A percentile compares a stretch with the other conserved stretches of the same genome.
phyloP scores from a whole-genome alignment of 805 yeast genomes.

The Metschnikowia shivogae region DNA sequence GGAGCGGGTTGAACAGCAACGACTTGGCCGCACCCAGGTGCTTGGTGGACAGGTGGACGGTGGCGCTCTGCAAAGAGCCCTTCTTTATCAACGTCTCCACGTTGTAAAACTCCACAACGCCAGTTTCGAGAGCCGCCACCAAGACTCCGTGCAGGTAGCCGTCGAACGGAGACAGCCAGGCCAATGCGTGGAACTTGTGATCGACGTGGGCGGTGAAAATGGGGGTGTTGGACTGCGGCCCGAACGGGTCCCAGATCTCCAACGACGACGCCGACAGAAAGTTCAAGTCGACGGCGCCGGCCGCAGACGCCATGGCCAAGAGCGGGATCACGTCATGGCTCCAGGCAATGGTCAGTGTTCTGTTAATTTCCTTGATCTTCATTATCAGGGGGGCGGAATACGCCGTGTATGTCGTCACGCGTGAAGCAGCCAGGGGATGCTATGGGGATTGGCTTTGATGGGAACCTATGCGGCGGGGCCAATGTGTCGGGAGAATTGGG shows the following conservation, averaged over 20 bases:
- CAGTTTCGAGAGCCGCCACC: conserved; percentile 89
- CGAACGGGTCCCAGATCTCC: conserved; percentile 72
- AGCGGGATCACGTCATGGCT: conserved; percentile 70
- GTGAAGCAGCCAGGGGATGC: background rate
- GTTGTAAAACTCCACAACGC: conserved; percentile 76
- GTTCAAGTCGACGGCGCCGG: conserved; percentile 90
- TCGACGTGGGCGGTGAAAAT: conserved; percentile 34
- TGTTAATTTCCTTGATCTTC: conserved; percentile 74
- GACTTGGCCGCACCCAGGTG: conserved; percentile 71
- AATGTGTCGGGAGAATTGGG: conserved; percentile 2
- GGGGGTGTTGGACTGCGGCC: conserved; percentile 29
- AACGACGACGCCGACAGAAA: conserved; percentile 76
- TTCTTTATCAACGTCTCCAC: conserved; percentile 46
- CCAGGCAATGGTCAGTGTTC: conserved; percentile 97
- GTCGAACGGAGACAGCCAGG: conserved; percentile 67
- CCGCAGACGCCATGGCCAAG: conserved; percentile 88
- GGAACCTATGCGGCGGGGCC: background rate
- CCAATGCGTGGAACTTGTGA: conserved; percentile 64
- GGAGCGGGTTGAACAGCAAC: conserved; percentile 73
- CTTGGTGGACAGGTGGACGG: conserved; percentile 47
- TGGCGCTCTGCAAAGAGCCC: conserved; percentile 38
- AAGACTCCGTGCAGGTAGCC: conserved; percentile 50
- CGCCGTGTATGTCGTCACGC: background rate
- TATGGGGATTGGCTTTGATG: background rate
- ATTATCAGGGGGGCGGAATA: conserved; percentile 5